Base-by-base conservation (phyloP, 73 alveolate genomes). In the Stentor roeselii region DNA sequence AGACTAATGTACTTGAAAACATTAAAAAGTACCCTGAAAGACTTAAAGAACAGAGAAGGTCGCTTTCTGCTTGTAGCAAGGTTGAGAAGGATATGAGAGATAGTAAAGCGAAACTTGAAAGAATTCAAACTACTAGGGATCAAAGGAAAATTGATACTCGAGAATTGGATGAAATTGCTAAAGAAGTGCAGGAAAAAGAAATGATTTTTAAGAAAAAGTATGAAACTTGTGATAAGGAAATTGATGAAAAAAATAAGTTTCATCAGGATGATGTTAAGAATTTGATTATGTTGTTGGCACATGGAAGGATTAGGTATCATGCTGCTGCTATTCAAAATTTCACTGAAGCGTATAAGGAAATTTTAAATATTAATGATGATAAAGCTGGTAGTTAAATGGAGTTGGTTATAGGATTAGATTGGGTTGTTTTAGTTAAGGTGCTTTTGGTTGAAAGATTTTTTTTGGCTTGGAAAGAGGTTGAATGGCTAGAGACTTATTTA, bases 41-140 rank as follows among this genome's bases (percentile, higher is more conserved):
- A 67, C n/a, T 67, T 40, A 67, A 67, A 67, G 80, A 67, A n/a
- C 80, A 67, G 34, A 67, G 80, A 32, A 21, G 80, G 41, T 67
- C 80, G 21, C 34, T 67, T 27, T 30, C 50, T 67, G 80, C 37
- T 1, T 21, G 37, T 21, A 32, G 37, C n/a, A 67, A 32, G 34
- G 80, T 40, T 67, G 50, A 67, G 27, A 67, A 67, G 34, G 80
- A 67, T 21, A 30, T 30, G 50, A 34, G 11, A 32, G 41, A 67
- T 27, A 67, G 80, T 2, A 40, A 21, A 21, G 37, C n/a, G 14
- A n/a, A 0, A 27, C 37, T 67, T 21, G 34, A 67, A 21, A 67
- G 37, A 34, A n/a, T 67, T 40, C 80, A 67, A 67, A 32, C 15
- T 11, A 67, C 41, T 15, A 21, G 27, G 11, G 80, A 67, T 2